Percentiles rank a stretch among this genome's conserved stretches.
Evolutionary conservation across 305 asterid genomes (phyloP).

Genomic region (Fraxinus latifolia): DNA sequence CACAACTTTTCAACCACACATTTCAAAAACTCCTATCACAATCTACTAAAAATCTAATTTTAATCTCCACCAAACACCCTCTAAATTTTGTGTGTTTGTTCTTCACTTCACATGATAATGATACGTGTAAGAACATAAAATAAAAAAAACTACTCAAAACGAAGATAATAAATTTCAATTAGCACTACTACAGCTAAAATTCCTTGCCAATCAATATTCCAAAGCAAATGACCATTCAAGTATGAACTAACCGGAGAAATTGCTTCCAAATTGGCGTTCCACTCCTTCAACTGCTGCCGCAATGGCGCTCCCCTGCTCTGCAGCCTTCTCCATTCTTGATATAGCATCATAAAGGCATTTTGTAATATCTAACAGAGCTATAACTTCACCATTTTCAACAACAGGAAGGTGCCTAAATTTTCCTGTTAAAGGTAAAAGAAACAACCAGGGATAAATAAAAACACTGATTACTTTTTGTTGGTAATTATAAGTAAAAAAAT

Average conservation of each 20-base stretch:
- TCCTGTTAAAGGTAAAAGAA: slow-evolving; percentile 42
- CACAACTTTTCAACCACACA: no score
- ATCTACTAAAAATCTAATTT: no score
- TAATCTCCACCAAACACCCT: no score
- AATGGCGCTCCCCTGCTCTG: slow-evolving; percentile 95
- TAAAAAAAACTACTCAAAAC: background rate
- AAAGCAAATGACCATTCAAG: slow-evolving; percentile 10
- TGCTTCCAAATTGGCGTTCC: slow-evolving; percentile 86
- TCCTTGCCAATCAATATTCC: background rate
- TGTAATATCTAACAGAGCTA: slow-evolving; percentile 86
- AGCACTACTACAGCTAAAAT: background rate
- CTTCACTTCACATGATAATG: background rate
- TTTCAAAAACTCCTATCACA: no score
- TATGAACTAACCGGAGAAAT: slow-evolving; percentile 62
- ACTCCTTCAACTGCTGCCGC: slow-evolving; percentile 99
- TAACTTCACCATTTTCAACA: slow-evolving; percentile 98
- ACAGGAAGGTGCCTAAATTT: slow-evolving; percentile 97
- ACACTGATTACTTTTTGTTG: background rate
- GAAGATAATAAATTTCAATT: background rate
- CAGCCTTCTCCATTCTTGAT: slow-evolving; percentile 97
- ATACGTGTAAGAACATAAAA: background rate
- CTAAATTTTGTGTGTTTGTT: background rate
- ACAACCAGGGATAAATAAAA: background rate
- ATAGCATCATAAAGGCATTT: slow-evolving; percentile 97
- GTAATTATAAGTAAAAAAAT: slow-evolving; percentile 1